Percentiles rank a stretch among this genome's conserved stretches.
phyloP scores from a whole-genome alignment of 305 asterid genomes.

The Solanum hybrid region DNA sequence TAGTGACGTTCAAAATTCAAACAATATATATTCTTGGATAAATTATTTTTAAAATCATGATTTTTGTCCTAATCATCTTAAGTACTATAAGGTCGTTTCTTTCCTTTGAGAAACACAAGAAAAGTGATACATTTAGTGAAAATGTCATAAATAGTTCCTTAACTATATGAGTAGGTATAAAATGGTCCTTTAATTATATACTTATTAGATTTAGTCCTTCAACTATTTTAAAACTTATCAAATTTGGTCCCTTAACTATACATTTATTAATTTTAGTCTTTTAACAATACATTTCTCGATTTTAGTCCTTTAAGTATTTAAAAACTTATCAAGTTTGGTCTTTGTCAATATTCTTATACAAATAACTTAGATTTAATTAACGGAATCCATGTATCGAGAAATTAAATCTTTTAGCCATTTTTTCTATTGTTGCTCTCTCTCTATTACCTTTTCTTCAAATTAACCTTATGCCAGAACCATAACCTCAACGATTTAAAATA shows the following conservation, averaged over 20 bases:
- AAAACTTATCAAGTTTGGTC: background rate
- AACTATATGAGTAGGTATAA: background rate
- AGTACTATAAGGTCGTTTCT: background rate
- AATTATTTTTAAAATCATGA: background rate
- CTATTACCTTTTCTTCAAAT: background rate
- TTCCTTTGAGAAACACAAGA: background rate
- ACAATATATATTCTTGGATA: background rate
- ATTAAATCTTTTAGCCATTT: no score
- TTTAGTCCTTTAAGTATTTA: no score
- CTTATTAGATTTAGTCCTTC: no score
- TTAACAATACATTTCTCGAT: no score
- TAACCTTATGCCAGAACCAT: background rate
- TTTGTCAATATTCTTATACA: background rate
- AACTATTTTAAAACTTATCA: no score
- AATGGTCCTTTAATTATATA: no score
- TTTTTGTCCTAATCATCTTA: background rate
- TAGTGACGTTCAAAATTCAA: background rate
- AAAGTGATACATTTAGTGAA: background rate
- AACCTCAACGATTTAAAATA: background rate
- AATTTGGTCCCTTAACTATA: background rate
- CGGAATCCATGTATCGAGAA: background rate
- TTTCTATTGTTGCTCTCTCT: background rate
- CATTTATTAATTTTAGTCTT: background rate
- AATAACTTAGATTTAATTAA: no score
- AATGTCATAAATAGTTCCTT: background rate